phyloP scores from a whole-genome alignment of 169 alveolate species.

The Eimeria sp. region DNA sequence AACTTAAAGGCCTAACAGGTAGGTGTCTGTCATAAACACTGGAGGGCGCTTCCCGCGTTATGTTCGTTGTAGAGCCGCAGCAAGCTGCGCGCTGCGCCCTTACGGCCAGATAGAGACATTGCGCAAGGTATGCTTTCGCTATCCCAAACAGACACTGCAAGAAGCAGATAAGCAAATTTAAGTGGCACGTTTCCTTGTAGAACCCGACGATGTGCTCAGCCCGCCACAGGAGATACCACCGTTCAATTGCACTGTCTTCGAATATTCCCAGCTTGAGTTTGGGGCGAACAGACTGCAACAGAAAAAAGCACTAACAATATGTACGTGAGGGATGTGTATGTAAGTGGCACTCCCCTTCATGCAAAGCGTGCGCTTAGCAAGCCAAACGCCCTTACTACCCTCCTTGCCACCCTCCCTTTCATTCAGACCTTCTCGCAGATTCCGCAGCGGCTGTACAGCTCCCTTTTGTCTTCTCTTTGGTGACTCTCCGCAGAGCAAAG shows the following conservation, averaged over 20 bases:
- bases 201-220: slow-evolving; percentile 40
- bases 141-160: slow-evolving; percentile 59
- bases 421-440: slow-evolving; percentile 5
- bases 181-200: slow-evolving; percentile 28
- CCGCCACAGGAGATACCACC: slow-evolving; percentile 71
- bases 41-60: not conserved
- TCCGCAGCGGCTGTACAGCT: not conserved
- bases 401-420: not conserved
- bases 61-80: not conserved
- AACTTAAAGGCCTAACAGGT: not conserved
- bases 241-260: slow-evolving; percentile 47
- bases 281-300: slow-evolving; percentile 8
- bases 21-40: not conserved
- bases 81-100: not conserved
- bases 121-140: not conserved
- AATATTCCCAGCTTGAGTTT: slow-evolving; percentile 2
- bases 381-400: not conserved
- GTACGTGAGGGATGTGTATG: not conserved
- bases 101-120: slow-evolving; percentile 20
- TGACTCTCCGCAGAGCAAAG: slow-evolving; percentile 32
- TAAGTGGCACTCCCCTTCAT: not conserved
- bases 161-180: slow-evolving; percentile 24
- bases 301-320: not conserved
- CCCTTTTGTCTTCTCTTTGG: not conserved
- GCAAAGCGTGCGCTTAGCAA: not conserved